Conservation (phyloP, 352 stramenopile species). For the Salisapilia sapeloensis region DNA sequence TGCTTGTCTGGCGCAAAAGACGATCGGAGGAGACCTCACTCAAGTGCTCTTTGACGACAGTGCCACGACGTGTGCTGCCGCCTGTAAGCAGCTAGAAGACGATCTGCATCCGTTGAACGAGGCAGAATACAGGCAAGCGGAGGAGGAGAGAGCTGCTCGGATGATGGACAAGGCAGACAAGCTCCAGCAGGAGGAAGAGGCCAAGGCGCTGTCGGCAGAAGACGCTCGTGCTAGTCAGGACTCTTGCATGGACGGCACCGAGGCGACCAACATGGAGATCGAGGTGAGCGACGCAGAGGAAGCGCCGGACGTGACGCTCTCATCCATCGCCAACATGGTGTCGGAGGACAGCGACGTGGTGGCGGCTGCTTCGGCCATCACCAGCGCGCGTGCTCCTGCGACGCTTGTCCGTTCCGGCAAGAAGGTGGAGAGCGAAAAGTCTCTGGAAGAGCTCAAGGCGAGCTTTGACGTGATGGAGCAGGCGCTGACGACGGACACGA, state of each 20-base stretch:
- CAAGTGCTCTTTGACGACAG: conserved; percentile 33
- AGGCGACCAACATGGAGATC: conserved; percentile 56
- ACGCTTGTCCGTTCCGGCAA: conserved; percentile 20
- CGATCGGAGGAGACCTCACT: conserved; percentile 22
- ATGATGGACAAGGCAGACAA: conserved; percentile 28
- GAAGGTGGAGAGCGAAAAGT: conserved; percentile 2
- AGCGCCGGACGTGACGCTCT: conserved; percentile 54
- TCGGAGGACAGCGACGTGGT: conserved; percentile 62
- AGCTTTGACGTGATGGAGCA: conserved; percentile 49
- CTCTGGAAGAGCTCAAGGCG: conserved; percentile 6
- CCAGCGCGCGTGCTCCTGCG: conserved; percentile 15
- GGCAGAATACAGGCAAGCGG: conserved; percentile 48
- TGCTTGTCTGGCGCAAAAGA: conserved; percentile 33
- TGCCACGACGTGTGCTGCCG: conserved; percentile 14
- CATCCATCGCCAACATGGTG: conserved; percentile 76
- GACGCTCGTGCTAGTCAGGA: conserved; percentile 9
- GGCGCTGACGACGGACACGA: conserved; percentile 36
- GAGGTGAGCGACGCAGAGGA: conserved; percentile 71
- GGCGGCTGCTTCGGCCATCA: conserved; percentile 26
- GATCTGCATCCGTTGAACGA: conserved; percentile 51
- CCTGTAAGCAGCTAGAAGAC: conserved; percentile 37
- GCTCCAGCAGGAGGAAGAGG: conserved; percentile 16
- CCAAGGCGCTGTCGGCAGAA: conserved; percentile 25
- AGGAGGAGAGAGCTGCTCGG: conserved; percentile 16
- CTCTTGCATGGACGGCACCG: conserved; percentile 3